Evolutionary conservation across 768 basidiomycete species (phyloP).

Genomic region (Inosperma sp.): DNA sequence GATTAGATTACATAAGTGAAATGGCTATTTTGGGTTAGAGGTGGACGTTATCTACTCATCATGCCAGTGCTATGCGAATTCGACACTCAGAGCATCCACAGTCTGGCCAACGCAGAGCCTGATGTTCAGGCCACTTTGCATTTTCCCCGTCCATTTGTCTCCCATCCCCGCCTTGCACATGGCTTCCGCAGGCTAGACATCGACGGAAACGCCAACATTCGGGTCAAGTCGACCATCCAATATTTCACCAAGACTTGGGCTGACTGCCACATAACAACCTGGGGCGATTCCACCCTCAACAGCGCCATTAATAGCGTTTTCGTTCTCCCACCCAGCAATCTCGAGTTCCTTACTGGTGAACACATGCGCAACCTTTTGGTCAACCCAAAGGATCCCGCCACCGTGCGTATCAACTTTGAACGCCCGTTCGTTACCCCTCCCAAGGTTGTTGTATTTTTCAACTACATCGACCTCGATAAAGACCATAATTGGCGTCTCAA

Average conservation of each 20-base stretch:
- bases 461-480: background rate
- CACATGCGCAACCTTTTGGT: background rate
- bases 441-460: conserved; percentile 1
- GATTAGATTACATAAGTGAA: too few species aligned
- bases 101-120: background rate
- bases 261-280: background rate
- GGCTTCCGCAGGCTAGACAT: background rate
- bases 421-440: background rate
- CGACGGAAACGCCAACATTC: conserved; percentile 1
- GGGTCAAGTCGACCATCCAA: background rate
- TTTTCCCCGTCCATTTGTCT: background rate
- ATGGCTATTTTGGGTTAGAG: too few species aligned
- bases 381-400: background rate
- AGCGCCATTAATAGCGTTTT: background rate
- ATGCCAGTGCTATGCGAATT: background rate
- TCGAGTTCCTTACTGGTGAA: background rate
- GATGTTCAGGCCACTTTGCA: background rate
- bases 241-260: background rate
- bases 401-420: background rate
- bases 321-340: background rate
- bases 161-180: background rate
- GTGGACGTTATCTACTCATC: too few species aligned
- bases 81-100: background rate
- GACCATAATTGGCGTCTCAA: background rate
- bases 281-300: background rate